These are phyloP conservation scores for Diaporthe helianthi DNA, from an alignment of 2,329 filamentous ascomycete species.

Conservation along the genomic window DNA sequence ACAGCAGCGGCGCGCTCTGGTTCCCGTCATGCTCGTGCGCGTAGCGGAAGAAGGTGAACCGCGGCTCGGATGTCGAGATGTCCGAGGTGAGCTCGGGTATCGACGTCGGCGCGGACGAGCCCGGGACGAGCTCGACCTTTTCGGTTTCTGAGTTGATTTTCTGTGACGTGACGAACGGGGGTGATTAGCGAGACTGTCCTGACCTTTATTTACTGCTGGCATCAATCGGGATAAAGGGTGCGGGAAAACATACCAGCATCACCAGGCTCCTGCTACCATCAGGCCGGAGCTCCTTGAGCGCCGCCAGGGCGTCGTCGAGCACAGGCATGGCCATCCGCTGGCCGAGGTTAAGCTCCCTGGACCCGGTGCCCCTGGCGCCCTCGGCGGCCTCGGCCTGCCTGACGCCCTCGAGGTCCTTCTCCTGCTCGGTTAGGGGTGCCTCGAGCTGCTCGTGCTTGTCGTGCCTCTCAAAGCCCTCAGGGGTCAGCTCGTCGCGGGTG, in stretches of 20 bases:
- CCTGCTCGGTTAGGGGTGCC: slow-evolving; percentile 81
- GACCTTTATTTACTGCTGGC: too few species aligned
- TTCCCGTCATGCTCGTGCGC: slow-evolving; percentile 61
- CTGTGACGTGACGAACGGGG: slow-evolving; percentile 47
- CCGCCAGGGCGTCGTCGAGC: slow-evolving; percentile 67
- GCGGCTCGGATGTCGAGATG: slow-evolving; percentile 73
- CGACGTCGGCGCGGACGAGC: slow-evolving; percentile 58
- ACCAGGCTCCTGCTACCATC: slow-evolving; percentile 61
- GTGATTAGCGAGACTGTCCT: slow-evolving; percentile 12
- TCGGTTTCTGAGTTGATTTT: slow-evolving; percentile 77
- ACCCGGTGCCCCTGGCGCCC: slow-evolving; percentile 66
- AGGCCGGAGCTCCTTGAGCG: slow-evolving; percentile 64
- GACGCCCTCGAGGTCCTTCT: slow-evolving; percentile 95
- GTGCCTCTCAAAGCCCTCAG: slow-evolving; percentile 74
- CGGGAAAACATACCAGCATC: slow-evolving; percentile 64
- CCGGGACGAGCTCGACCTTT: slow-evolving; percentile 69
- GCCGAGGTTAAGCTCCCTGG: slow-evolving; percentile 65
- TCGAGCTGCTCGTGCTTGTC: slow-evolving; percentile 69
- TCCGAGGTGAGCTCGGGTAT: slow-evolving; percentile 63
- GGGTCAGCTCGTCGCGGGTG: slow-evolving; percentile 71
- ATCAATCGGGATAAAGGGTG: too few species aligned
- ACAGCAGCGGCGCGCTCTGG: slow-evolving; percentile 68
- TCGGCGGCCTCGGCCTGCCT: slow-evolving; percentile 95
- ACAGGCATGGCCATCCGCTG: slow-evolving; percentile 65
- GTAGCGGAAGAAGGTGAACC: slow-evolving; percentile 81